Evolutionary conservation across 2,329 filamentous ascomycete species (phyloP).

Genomic region (Dactylellina haptotyla): DNA sequence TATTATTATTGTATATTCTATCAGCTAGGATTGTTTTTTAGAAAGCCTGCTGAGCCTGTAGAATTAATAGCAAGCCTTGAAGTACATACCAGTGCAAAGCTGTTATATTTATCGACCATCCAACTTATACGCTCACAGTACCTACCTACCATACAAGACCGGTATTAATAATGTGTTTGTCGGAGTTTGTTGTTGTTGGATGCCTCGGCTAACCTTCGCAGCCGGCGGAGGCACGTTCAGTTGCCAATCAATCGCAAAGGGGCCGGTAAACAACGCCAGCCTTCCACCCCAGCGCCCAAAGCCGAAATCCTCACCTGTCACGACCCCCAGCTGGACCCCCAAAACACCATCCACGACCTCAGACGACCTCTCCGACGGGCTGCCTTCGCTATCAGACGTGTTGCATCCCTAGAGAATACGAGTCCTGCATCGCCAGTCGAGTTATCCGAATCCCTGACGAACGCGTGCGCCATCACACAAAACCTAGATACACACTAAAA

Average conservation of each 20-base stretch:
- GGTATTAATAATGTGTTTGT: too few species aligned
- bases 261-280: slow-evolving; percentile 53
- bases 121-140: too few species aligned
- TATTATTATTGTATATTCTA: too few species aligned
- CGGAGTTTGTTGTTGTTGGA: slow-evolving; percentile 23
- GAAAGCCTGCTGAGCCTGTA: too few species aligned
- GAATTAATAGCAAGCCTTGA: too few species aligned
- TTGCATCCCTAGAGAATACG: slow-evolving; percentile 5
- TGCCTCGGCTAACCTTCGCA: slow-evolving; percentile 53
- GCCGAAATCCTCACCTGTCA: slow-evolving; percentile 33
- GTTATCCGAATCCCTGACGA: slow-evolving; percentile 12
- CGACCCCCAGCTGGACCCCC: slow-evolving; percentile 10
- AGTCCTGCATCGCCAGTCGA: neutral
- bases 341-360: slow-evolving; percentile 10
- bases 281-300: slow-evolving; percentile 15
- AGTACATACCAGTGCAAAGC: too few species aligned
- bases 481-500: slow-evolving; percentile 7
- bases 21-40: too few species aligned
- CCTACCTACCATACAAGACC: too few species aligned
- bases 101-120: too few species aligned
- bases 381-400: slow-evolving; percentile 19
- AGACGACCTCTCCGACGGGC: neutral
- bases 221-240: too few species aligned
- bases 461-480: slow-evolving; percentile 28
- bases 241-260: slow-evolving; percentile 37